Evolutionary conservation across 768 basidiomycete species (phyloP).

Genomic region (Vararia minispora): DNA sequence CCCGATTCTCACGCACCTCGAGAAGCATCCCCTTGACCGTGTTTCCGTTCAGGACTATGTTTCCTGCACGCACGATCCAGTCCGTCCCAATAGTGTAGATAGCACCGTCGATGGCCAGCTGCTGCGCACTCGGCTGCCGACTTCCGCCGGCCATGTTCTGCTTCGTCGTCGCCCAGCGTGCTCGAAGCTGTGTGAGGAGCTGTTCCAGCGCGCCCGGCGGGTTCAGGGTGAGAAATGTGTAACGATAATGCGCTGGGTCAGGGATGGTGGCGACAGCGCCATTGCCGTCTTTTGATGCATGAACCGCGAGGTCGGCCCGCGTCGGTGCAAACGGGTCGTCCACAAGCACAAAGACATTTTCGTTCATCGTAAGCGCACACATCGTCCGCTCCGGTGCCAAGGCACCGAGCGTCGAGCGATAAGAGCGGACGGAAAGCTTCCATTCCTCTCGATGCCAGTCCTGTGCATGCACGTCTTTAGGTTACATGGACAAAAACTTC

Average conservation of each 20-base stretch:
- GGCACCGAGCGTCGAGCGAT: conserved; percentile 59
- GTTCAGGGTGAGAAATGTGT: conserved; percentile 64
- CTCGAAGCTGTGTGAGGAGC: conserved; percentile 59
- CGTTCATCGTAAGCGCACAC: conserved; percentile 68
- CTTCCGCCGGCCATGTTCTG: conserved; percentile 13
- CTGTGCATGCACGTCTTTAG: conserved; percentile 25
- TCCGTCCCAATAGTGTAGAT: conserved; percentile 72
- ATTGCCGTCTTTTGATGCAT: conserved; percentile 15
- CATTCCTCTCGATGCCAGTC: conserved; percentile 53
- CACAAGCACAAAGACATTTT: conserved; percentile 68
- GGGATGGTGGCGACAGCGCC: conserved; percentile 10
- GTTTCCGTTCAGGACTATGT: conserved; percentile 66
- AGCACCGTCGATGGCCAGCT: conserved; percentile 62
- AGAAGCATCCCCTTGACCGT: conserved; percentile 75
- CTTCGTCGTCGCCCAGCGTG: conserved; percentile 62
- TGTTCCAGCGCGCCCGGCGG: conserved; percentile 72
- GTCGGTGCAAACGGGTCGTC: conserved; percentile 68
- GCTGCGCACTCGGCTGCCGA: conserved; percentile 42
- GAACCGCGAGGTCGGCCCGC: conserved; percentile 46
- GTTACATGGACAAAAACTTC: conserved; percentile 6
- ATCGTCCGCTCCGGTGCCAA: conserved; percentile 56
- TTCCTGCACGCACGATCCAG: conserved; percentile 73
- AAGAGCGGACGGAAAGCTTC: conserved; percentile 61
- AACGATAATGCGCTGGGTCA: conserved; percentile 50
- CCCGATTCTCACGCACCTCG: conserved; percentile 37